Conservation (phyloP, 192 early-diverging fungal species). For the Coemansia sp. region DNA sequence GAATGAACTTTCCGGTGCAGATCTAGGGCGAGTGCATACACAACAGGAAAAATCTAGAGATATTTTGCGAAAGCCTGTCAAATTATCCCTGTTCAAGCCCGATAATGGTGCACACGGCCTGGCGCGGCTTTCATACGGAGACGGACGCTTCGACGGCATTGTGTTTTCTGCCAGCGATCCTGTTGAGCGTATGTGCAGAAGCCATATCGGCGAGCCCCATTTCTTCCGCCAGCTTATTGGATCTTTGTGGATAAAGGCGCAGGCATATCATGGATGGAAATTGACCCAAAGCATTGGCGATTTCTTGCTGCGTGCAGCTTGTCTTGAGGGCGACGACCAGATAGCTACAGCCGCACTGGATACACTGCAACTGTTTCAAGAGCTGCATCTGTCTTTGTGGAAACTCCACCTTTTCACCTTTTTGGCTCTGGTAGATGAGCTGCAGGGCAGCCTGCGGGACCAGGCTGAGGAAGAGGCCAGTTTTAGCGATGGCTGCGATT, state of each 20-base stretch:
- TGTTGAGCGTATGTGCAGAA: conserved; percentile 14
- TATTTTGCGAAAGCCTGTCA: not conserved
- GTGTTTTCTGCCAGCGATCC: conserved; percentile 8
- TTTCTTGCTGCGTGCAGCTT: conserved; percentile 13
- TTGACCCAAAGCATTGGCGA: conserved; percentile 29
- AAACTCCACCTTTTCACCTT: conserved; percentile 6
- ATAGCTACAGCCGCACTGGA: conserved; percentile 8
- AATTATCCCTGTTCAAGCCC: conserved; percentile 12
- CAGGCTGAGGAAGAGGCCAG: not conserved
- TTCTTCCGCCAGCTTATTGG: conserved; percentile 15
- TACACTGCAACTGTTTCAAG: conserved; percentile 14
- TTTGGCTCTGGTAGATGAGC: conserved; percentile 4
- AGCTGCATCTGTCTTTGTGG: conserved; percentile 20
- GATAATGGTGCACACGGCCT: not conserved
- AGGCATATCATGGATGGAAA: conserved; percentile 21
- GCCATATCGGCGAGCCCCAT: not conserved
- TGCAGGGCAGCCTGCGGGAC: conserved; percentile 16
- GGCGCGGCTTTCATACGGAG: not conserved
- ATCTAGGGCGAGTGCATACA: conserved; percentile 5
- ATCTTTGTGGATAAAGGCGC: conserved; percentile 14
- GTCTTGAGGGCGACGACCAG: conserved; percentile 1
- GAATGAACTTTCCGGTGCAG: conserved; percentile 5
- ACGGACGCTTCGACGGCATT: not conserved
- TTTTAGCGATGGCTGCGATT: not conserved
- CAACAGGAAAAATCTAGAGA: conserved; percentile 8